Conservation (phyloP, 257 asterid species). For the Solanum rostratum region DNA sequence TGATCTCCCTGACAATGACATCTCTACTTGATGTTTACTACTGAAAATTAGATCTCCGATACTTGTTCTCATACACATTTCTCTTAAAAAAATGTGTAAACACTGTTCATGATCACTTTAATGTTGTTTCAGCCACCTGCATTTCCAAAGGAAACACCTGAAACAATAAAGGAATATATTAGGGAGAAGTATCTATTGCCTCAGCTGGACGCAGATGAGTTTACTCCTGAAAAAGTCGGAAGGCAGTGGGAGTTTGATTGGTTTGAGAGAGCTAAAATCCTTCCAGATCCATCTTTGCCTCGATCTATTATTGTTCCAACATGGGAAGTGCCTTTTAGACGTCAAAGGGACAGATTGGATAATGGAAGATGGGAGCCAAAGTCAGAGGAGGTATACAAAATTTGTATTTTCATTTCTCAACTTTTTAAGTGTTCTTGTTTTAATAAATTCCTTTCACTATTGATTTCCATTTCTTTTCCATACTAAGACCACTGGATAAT, state of each 20-base stretch:
- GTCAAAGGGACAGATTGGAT: slow-evolving; percentile 23
- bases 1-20: not conserved
- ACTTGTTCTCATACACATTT: not conserved
- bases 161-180: slow-evolving; percentile 47
- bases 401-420: slow-evolving; percentile 1
- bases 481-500: not conserved
- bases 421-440: not conserved
- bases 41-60: not conserved
- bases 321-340: slow-evolving; percentile 89
- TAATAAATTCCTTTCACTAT: not conserved
- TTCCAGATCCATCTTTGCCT: slow-evolving; percentile 64
- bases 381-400: slow-evolving; percentile 63
- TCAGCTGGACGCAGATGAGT: slow-evolving; percentile 67
- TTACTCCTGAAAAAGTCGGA: slow-evolving; percentile 72
- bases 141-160: slow-evolving; percentile 79
- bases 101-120: not conserved
- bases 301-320: slow-evolving; percentile 72
- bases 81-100: not conserved
- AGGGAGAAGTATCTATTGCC: slow-evolving; percentile 63
- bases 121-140: slow-evolving; percentile 75
- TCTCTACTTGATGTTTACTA: not conserved
- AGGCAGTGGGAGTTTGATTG: slow-evolving; percentile 98
- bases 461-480: not conserved
- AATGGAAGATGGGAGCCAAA: slow-evolving; percentile 69
- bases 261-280: slow-evolving; percentile 78